phyloP scores from a whole-genome alignment of 1,284 basidiomycete genomes.

The Apiotrichum veenhuisii region DNA sequence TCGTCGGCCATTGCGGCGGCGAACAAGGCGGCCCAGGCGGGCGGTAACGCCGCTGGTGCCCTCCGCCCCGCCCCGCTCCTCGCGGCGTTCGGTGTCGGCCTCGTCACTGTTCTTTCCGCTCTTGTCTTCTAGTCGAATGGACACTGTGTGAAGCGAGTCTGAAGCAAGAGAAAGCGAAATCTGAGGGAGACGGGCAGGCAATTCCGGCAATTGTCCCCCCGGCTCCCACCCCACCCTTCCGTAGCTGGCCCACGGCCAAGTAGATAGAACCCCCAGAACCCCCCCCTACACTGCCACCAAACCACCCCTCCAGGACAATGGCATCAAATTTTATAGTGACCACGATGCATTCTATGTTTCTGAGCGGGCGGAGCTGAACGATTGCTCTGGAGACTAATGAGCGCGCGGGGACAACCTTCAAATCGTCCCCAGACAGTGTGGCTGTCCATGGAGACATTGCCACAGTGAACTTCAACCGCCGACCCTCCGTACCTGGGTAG shows the following conservation, averaged over 20 bases:
- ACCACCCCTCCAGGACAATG: not conserved
- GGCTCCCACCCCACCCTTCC: not conserved
- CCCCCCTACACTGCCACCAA: too few relatives aligned
- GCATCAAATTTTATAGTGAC: not conserved
- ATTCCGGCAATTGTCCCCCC: not conserved
- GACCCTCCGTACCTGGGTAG: too few relatives aligned
- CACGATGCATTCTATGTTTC: not conserved
- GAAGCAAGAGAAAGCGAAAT: not conserved
- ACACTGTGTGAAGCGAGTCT: not conserved
- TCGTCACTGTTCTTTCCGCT: not conserved
- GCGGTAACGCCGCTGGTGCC: not conserved
- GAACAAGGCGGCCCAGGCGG: not conserved
- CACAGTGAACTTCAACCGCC: too few relatives aligned
- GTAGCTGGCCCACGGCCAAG: not conserved
- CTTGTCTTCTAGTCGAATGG: not conserved
- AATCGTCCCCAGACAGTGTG: too few relatives aligned
- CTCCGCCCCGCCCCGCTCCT: not conserved
- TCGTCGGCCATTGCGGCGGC: not conserved
- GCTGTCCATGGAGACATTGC: too few relatives aligned
- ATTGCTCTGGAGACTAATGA: too few relatives aligned
- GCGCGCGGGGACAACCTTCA: too few relatives aligned
- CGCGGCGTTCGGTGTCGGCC: not conserved
- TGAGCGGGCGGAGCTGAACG: too few relatives aligned
- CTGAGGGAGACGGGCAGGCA: too few relatives aligned
- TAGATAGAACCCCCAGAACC: not conserved